phyloP scores from a whole-genome alignment of 129 eudicot species.

The Centrapalus pauciflorus region DNA sequence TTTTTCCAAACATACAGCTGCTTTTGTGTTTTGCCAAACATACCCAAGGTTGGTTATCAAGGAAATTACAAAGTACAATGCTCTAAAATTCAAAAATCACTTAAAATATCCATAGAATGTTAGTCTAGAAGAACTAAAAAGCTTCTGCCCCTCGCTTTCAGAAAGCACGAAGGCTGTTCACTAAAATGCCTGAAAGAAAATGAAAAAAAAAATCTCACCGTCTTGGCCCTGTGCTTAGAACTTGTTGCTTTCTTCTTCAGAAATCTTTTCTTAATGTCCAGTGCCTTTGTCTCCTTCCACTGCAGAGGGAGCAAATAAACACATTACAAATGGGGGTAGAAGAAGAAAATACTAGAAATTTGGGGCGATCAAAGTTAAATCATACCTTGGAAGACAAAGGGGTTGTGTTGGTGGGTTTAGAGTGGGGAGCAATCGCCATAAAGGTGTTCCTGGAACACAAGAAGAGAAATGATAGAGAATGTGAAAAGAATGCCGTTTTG shows the following conservation, averaged over 20 bases:
- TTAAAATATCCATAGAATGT: too few relatives aligned
- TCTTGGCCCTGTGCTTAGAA: conserved; percentile 19
- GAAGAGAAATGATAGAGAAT: not conserved
- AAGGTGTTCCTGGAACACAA: not conserved
- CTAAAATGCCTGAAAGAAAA: not conserved
- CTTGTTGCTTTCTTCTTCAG: conserved; percentile 17
- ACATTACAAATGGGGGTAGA: not conserved
- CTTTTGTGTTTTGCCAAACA: too few relatives aligned
- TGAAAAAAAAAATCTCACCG: conserved; percentile 11
- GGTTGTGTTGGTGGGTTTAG: conserved; percentile 10
- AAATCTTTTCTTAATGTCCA: conserved; percentile 25
- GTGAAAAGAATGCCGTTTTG: conserved; percentile 18
- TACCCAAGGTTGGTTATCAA: too few relatives aligned
- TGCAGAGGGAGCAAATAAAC: conserved; percentile 7
- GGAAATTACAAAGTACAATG: too few relatives aligned
- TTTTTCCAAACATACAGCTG: too few relatives aligned
- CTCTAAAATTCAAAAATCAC: too few relatives aligned
- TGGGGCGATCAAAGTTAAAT: not conserved
- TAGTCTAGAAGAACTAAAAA: not conserved
- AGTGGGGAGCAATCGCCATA: conserved; percentile 20
- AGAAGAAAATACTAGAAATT: not conserved
- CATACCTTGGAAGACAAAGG: conserved; percentile 28
- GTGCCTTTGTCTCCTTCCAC: conserved; percentile 21
- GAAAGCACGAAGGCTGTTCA: not conserved
- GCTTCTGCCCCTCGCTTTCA: not conserved